Conservation (phyloP, 768 basidiomycete species). For the Mycena leptocephala region DNA sequence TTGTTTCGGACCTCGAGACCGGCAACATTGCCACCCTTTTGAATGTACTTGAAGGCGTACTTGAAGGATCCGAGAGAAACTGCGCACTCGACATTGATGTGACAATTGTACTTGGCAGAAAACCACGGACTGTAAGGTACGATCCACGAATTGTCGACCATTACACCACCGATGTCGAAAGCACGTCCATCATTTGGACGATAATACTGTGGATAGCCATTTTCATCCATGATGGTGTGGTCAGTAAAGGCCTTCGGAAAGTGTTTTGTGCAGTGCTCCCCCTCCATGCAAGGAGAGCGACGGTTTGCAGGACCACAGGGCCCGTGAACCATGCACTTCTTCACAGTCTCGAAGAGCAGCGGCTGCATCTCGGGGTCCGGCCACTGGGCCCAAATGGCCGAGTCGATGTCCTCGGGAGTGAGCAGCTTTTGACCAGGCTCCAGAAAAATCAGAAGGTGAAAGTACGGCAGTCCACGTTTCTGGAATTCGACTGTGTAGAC, state of each 20-base stretch:
- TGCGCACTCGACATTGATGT: constrained; percentile 41
- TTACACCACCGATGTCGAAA: not conserved
- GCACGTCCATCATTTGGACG: too few species aligned
- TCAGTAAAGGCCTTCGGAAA: constrained; percentile 7
- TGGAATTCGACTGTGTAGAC: constrained; percentile 68
- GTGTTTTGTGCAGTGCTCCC: too few species aligned
- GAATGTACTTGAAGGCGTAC: not conserved
- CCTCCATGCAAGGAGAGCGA: too few species aligned
- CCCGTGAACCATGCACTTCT: too few species aligned
- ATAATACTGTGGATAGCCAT: constrained; percentile 22
- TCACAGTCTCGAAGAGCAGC: too few species aligned
- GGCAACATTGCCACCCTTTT: too few species aligned
- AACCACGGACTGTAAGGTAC: constrained; percentile 41
- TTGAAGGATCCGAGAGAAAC: constrained; percentile 13
- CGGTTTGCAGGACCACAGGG: too few species aligned
- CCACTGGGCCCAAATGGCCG: too few species aligned
- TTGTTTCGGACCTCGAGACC: too few species aligned
- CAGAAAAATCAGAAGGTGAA: constrained; percentile 64
- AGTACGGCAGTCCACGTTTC: too few species aligned
- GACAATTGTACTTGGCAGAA: constrained; percentile 33
- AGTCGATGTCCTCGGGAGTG: constrained; percentile 3
- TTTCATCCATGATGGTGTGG: constrained; percentile 12
- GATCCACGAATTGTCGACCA: constrained; percentile 36
- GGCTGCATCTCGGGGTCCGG: too few species aligned
- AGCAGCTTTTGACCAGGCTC: constrained; percentile 50